Base-by-base conservation (phyloP, 116 monocot genomes). In the Posidonia oceanica region DNA sequence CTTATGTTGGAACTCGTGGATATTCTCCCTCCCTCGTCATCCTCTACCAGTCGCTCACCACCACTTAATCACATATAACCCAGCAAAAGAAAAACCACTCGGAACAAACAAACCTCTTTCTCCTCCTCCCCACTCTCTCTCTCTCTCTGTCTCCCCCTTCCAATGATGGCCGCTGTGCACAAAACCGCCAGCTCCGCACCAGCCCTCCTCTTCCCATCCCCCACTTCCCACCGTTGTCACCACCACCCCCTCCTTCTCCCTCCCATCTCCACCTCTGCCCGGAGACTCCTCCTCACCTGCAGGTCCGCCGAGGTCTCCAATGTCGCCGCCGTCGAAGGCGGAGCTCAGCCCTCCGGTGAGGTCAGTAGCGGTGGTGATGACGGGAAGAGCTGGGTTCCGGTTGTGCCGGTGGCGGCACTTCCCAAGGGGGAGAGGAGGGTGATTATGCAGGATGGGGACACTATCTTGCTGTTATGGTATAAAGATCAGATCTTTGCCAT, bases 361-460 rank as follows among this genome's bases (percentile, higher is more conserved):
- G 70, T 3, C 7, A 48, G 48, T 12, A 48, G 48, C 7, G 48
- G 48, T 8, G 71, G 57, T 7, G 77, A 56, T 7, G 78, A 73
- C 14, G 83, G 83, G 36, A 66, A 54, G 74, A 83, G 76, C 41
- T 91, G 91, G 88, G 72, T 96, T 4, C 91, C 91, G 3, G 91
- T 91, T 17, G 83, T 96, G 20, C 88, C 96, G 0, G 72, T 91
- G 39, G 82, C 87, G 53, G 86, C 96, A 36, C 79, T 96, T 61
- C 96, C 96, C 8, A 86, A 61, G 69, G 91, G 96, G 61, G 96
- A 91, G 83, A 67, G 96, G 64, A 71, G 88, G 66, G 96, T 96
- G 73, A 88, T 96, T 57, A 73, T 91, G 38, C 96, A 96, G 74
- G 89, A 83, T 18, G 83, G 78, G 67, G 91, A 96, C 64, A 83